Percentiles rank a stretch among this genome's conserved stretches.
phyloP scores from a whole-genome alignment of 176 grass and related monocot genomes.

The Lolium multiflorum region DNA sequence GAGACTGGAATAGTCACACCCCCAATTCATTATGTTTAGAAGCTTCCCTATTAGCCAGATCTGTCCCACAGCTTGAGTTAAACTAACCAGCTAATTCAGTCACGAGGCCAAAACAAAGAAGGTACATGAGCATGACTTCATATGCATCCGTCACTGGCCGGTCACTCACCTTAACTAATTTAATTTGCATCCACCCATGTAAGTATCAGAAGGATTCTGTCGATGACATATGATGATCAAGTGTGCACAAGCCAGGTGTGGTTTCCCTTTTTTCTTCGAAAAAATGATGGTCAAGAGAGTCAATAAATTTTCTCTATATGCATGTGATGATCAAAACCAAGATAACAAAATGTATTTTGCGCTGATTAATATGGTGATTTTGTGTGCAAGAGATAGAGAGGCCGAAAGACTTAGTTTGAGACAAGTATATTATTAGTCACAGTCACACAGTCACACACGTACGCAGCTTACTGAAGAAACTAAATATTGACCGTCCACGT shows the following conservation, averaged over 20 bases:
- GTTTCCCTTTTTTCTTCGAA: background rate
- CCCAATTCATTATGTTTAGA: constrained; percentile 2
- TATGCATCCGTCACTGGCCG: constrained; percentile 19
- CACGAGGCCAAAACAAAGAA: constrained; percentile 32
- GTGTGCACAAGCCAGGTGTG: background rate
- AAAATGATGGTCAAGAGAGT: background rate
- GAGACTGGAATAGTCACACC: background rate
- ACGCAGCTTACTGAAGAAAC: background rate
- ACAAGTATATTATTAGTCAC: constrained; percentile 5
- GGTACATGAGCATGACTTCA: background rate
- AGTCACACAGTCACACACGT: background rate
- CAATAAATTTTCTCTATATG: background rate
- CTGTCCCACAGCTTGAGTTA: background rate
- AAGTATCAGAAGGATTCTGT: constrained; percentile 26
- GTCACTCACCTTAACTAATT: background rate
- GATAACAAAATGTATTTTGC: background rate
- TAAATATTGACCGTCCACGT: constrained; percentile 34
- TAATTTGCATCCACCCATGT: constrained; percentile 20
- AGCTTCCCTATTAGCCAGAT: background rate
- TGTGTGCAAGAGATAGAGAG: background rate
- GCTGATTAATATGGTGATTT: background rate
- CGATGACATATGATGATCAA: background rate
- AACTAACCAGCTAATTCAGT: constrained; percentile 30
- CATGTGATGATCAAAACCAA: background rate
- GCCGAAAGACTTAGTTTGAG: background rate